Conservation (phyloP, 257 asterid genomes). For the Solanum bukasovii region DNA sequence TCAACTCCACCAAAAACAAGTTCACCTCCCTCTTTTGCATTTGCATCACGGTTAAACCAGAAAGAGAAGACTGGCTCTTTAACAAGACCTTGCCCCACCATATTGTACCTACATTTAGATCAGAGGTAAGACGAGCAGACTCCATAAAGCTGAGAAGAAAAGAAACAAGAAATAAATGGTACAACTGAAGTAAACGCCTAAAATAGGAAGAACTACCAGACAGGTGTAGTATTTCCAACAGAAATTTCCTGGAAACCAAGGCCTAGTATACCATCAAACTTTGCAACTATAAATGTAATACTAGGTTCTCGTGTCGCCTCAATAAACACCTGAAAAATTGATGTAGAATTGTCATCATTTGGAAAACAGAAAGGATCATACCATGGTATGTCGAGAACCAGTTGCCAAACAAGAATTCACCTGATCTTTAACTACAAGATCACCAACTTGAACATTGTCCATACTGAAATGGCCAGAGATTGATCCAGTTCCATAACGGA, state of each 20-base stretch:
- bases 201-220: constrained; percentile 42
- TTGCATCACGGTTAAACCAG: constrained; percentile 75
- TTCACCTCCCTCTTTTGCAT: constrained; percentile 76
- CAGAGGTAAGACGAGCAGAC: background rate
- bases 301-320: constrained; percentile 83
- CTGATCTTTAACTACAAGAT: constrained; percentile 75
- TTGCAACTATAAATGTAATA: constrained; percentile 58
- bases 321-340: constrained; percentile 54
- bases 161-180: background rate
- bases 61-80: constrained; percentile 68
- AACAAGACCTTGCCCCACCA: constrained; percentile 74
- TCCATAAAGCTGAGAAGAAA: background rate
- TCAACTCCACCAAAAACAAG: constrained; percentile 85
- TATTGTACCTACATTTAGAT: constrained; percentile 51
- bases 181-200: background rate
- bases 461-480: constrained; percentile 82
- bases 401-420: constrained; percentile 24
- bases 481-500: constrained; percentile 79
- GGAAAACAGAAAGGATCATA: background rate
- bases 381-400: background rate
- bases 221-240: constrained; percentile 68
- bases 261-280: constrained; percentile 91
- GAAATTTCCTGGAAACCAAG: constrained; percentile 95
- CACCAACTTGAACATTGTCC: constrained; percentile 86
- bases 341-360: background rate